Conservation (phyloP, 2,329 filamentous ascomycete species). For the Colletotrichum navitas region DNA sequence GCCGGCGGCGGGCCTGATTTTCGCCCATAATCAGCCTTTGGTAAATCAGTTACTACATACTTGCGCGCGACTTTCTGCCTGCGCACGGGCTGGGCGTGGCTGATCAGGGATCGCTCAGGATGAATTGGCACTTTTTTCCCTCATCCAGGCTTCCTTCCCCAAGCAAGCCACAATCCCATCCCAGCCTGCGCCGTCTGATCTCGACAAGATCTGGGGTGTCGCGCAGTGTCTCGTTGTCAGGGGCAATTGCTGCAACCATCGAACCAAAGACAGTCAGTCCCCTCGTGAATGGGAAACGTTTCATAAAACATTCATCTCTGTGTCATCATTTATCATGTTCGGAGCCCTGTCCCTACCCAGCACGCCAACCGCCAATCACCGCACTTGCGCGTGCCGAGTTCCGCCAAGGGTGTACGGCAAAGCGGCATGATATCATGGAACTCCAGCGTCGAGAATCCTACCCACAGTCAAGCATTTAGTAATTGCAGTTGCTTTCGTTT, state of each 20-base stretch:
- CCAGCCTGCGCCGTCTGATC: constrained; percentile 26
- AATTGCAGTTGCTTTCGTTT: not conserved
- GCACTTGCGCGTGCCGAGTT: constrained; percentile 30
- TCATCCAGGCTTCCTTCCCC: not conserved
- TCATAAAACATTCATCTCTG: constrained; percentile 40
- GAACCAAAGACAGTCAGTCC: not conserved
- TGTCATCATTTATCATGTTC: constrained; percentile 36
- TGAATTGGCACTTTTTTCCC: not conserved
- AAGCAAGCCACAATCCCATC: constrained; percentile 1
- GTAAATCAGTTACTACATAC: not conserved
- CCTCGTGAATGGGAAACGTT: constrained; percentile 36
- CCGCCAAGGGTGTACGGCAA: constrained; percentile 35
- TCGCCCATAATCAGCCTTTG: constrained; percentile 24
- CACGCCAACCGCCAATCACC: constrained; percentile 31
- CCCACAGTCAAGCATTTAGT: not conserved
- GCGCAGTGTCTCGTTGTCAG: constrained; percentile 5
- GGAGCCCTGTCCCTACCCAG: constrained; percentile 22
- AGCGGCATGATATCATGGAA: constrained; percentile 40
- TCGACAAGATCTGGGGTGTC: constrained; percentile 4
- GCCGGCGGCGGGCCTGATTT: not conserved
- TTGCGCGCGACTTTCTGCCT: not conserved
- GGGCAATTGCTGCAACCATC: constrained; percentile 19
- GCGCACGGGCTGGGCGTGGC: constrained; percentile 3
- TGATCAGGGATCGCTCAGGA: constrained; percentile 14
- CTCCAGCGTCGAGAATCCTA: constrained; percentile 28